phyloP scores from a whole-genome alignment of 2,329 filamentous ascomycete species.

The Talaromyces sp. region DNA sequence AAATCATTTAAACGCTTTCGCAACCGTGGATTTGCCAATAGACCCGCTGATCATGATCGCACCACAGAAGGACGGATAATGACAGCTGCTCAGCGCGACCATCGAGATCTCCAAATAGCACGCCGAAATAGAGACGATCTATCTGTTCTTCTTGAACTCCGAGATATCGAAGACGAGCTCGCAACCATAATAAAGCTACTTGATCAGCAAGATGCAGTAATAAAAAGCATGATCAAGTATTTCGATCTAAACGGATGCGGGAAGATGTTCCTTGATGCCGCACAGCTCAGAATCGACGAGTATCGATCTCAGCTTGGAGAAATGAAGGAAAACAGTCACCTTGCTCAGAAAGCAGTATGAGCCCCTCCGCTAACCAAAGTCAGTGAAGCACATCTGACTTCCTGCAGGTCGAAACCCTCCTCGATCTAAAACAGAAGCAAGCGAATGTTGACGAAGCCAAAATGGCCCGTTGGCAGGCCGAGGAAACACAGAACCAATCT shows the following conservation, averaged over 20 bases:
- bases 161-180: constrained; percentile 67
- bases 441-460: constrained; percentile 68
- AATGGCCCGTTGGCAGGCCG: constrained; percentile 64
- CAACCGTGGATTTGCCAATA: constrained; percentile 58
- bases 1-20: constrained; percentile 65
- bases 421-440: constrained; percentile 69
- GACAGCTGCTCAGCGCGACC: constrained; percentile 37
- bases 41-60: constrained; percentile 34
- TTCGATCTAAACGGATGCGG: constrained; percentile 45
- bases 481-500: constrained; percentile 64
- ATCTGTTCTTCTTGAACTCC: constrained; percentile 63
- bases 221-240: constrained; percentile 45
- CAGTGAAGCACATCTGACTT: constrained; percentile 11
- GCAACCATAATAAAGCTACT: constrained; percentile 61
- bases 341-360: constrained; percentile 59
- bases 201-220: constrained; percentile 57
- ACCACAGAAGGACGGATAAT: constrained; percentile 32
- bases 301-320: constrained; percentile 59
- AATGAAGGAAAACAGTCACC: constrained; percentile 62
- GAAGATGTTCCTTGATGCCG: constrained; percentile 56
- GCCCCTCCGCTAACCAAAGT: background rate
- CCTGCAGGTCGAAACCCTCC: constrained; percentile 67
- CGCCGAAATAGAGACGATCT: constrained; percentile 65
- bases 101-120: constrained; percentile 55
- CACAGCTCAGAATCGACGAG: constrained; percentile 56